Conservation (phyloP, 208 protist genomes). For the Trypanosoma melophagium region DNA sequence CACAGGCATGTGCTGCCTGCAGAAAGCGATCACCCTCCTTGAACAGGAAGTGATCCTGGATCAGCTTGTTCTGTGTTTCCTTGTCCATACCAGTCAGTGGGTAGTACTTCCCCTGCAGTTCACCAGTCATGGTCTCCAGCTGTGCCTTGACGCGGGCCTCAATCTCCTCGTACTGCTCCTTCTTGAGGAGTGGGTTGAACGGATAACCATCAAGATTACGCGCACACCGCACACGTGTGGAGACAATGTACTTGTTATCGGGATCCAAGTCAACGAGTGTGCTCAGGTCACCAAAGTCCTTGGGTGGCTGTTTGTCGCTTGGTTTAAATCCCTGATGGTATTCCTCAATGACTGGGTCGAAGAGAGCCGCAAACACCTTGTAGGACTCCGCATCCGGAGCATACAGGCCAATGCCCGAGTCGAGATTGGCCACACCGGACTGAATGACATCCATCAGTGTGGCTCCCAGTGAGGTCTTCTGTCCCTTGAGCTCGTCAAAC, state of each 20-base stretch:
- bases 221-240: constrained; percentile 56
- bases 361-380: constrained; percentile 50
- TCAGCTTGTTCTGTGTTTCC: constrained; percentile 60
- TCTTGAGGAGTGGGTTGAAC: constrained; percentile 49
- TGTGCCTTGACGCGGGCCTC: constrained; percentile 41
- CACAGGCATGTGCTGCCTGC: constrained; percentile 49
- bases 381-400: constrained; percentile 64
- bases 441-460: constrained; percentile 58
- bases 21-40: constrained; percentile 70
- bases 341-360: constrained; percentile 56
- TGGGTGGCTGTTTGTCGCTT: constrained; percentile 52
- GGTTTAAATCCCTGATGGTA: constrained; percentile 59
- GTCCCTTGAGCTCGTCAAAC: constrained; percentile 40
- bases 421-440: constrained; percentile 55
- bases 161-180: constrained; percentile 52
- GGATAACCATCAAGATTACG: constrained; percentile 48
- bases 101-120: constrained; percentile 59
- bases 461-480: constrained; percentile 52
- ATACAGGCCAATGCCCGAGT: constrained; percentile 49
- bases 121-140: constrained; percentile 39
- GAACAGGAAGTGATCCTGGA: constrained; percentile 65
- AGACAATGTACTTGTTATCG: constrained; percentile 56
- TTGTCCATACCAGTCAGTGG: constrained; percentile 56
- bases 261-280: constrained; percentile 44
- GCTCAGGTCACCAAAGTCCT: constrained; percentile 44